Percentiles rank a stretch among this genome's conserved stretches.
phyloP scores from a whole-genome alignment of 2,329 filamentous ascomycete genomes.

The Amphichorda felina region DNA sequence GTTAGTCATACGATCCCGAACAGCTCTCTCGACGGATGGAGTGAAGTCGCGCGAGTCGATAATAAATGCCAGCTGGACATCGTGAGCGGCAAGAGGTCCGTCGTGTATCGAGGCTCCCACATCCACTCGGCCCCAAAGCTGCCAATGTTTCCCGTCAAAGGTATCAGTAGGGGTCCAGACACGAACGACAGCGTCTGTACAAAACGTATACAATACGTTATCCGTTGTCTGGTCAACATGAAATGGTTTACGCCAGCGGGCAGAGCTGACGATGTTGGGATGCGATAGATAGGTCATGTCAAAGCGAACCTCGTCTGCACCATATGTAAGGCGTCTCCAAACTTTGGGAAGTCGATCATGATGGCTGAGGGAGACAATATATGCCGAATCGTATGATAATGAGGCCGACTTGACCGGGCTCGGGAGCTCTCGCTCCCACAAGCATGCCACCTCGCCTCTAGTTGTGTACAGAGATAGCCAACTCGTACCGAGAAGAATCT shows the following conservation, averaged over 20 bases:
- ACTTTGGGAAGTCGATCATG: slow-evolving; percentile 82
- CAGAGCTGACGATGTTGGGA: slow-evolving; percentile 62
- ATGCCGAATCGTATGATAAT: slow-evolving; percentile 76
- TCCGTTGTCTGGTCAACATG: slow-evolving; percentile 69
- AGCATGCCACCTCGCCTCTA: slow-evolving; percentile 33
- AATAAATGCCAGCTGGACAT: slow-evolving; percentile 49
- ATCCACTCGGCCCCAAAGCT: slow-evolving; percentile 73
- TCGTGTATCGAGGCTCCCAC: slow-evolving; percentile 56
- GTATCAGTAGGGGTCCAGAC: slow-evolving; percentile 74
- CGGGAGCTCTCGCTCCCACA: slow-evolving; percentile 68
- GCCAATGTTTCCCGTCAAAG: slow-evolving; percentile 58
- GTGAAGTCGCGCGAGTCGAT: slow-evolving; percentile 74
- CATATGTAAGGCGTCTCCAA: slow-evolving; percentile 81
- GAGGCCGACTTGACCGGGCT: slow-evolving; percentile 61
- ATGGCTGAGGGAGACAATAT: slow-evolving; percentile 70
- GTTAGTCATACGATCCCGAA: slow-evolving; percentile 45
- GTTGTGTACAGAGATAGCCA: slow-evolving; percentile 58
- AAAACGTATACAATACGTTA: slow-evolving; percentile 84
- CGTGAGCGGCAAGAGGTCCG: slow-evolving; percentile 7
- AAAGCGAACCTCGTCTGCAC: slow-evolving; percentile 71
- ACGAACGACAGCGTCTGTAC: slow-evolving; percentile 66
- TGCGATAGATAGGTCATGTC: slow-evolving; percentile 88
- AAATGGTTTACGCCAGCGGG: slow-evolving; percentile 76
- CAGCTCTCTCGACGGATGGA: slow-evolving; percentile 62
- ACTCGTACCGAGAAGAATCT: slow-evolving; percentile 67